Base-by-base conservation (phyloP, 2,329 filamentous ascomycete species). In the Paecilomyces variotii region DNA sequence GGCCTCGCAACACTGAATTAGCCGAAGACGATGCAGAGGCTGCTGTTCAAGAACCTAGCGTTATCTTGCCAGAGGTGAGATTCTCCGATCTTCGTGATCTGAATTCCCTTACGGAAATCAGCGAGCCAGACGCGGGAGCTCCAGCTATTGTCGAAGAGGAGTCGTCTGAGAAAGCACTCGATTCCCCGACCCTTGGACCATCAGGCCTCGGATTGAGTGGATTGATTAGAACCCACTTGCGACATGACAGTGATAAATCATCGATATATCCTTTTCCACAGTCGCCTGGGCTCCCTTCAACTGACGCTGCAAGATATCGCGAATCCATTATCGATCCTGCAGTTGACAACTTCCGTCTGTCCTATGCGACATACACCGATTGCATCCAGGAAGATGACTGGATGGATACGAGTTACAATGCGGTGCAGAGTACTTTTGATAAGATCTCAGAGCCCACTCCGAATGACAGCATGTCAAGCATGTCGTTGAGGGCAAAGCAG, bases 181-280 rank as follows among this genome's bases (percentile, higher is more conserved):
- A 96, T 67, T 96, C 91, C 0, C 91, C 92, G 0, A 95, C 90
- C 0, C 76, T 96, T 4, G 88, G 88, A 1, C 87, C 73, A 26
- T 60, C 89, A 0, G 74, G 72, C 2, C 63, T 74, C 19, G 91
- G 90, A 0, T 79, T 97, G 14, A 93, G 87, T 67, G 89, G 88
- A 1, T 83, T 96, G 79, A 87, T 96, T 53, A 85, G 88, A 32
- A 87, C 92, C 61, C 94, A 97, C 77, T 77, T 97, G 49, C 86
- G 94, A 55, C 85, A 85, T 34, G 85, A 87, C 62, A 97, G 93
- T 74, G 87, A 87, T 59, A 82, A 85, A 12, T 97, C 93, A 0
- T 95, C 91, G 0, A 80, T 94, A 27, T 91, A 90, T 64, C 84
- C 83, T 27, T 76, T 76, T 58, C 75, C 74, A 26, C 30, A 32